Conservation (phyloP, 1,284 basidiomycete genomes). For the Tylopilus sp. region DNA sequence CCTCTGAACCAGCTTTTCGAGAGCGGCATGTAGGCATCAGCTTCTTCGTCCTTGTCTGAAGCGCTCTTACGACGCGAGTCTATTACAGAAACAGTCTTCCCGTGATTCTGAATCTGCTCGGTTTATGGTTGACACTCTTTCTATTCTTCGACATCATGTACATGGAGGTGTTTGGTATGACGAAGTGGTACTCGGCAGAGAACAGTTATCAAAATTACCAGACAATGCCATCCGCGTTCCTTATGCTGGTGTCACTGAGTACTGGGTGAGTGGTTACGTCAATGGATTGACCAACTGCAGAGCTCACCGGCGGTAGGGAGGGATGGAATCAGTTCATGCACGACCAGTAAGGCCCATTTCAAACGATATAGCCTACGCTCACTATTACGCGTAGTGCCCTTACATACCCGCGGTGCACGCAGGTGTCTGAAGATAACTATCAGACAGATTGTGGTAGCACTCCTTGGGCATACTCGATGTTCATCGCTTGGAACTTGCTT, state of each 20-base stretch:
- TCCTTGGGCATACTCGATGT: conserved; percentile 81
- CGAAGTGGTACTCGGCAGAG: conserved; percentile 77
- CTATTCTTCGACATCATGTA: conserved; percentile 88
- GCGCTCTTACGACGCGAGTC: conserved; percentile 39
- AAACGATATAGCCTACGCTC: not conserved
- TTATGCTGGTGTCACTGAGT: conserved; percentile 82
- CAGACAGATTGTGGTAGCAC: conserved; percentile 88
- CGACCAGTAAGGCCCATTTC: conserved; percentile 64
- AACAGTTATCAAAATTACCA: conserved; percentile 78
- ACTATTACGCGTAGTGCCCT: conserved; percentile 49
- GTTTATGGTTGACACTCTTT: conserved; percentile 90
- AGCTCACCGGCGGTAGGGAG: conserved; percentile 49
- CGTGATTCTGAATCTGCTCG: conserved; percentile 80
- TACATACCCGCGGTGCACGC: conserved; percentile 69
- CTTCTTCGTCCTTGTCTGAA: conserved; percentile 26
- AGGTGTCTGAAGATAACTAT: conserved; percentile 38
- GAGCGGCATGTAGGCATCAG: conserved; percentile 74
- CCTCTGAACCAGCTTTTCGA: conserved; percentile 95
- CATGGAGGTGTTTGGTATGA: conserved; percentile 90
- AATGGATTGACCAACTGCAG: not conserved
- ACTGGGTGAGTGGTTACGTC: conserved; percentile 50
- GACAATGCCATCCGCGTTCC: conserved; percentile 72
- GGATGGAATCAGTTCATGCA: conserved; percentile 97
- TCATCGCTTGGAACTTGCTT: conserved; percentile 94
- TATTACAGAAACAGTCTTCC: conserved; percentile 57